Evolutionary conservation across 768 basidiomycete genomes (phyloP).

Genomic region (Mycena rosella): DNA sequence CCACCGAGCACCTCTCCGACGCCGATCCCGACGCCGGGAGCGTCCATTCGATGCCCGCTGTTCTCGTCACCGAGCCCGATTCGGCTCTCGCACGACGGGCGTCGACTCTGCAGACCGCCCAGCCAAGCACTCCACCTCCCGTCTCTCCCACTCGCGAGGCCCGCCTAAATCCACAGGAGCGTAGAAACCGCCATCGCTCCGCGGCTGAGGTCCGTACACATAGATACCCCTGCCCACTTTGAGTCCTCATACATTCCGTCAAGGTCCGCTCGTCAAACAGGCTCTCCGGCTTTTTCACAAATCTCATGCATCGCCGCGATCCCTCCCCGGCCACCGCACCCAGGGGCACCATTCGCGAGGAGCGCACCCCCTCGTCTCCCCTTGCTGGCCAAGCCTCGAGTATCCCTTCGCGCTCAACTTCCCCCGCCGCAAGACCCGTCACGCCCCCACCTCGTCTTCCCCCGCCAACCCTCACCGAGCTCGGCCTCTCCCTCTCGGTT

Average conservation of each 20-base stretch:
- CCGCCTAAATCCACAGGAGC: constrained; percentile 49
- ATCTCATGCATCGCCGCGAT: constrained; percentile 82
- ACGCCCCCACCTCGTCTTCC: constrained; percentile 83
- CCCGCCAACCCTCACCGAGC: constrained; percentile 77
- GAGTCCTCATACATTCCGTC: constrained; percentile 19
- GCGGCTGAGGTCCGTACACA: constrained; percentile 67
- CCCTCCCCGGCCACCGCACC: constrained; percentile 44
- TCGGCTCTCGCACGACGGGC: constrained; percentile 45
- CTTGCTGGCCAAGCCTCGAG: constrained; percentile 49
- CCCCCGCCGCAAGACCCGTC: constrained; percentile 65
- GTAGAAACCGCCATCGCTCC: constrained; percentile 62
- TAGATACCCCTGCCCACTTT: constrained; percentile 8
- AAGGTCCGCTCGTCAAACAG: constrained; percentile 77
- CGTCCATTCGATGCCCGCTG: constrained; percentile 69
- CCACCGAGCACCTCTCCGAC: constrained; percentile 58
- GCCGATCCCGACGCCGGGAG: constrained; percentile 54
- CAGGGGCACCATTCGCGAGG: constrained; percentile 52
- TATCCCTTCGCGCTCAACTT: constrained; percentile 63
- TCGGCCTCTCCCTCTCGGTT: constrained; percentile 79
- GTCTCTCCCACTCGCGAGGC: constrained; percentile 46
- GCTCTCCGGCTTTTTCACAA: constrained; percentile 88
- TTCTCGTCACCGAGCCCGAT: constrained; percentile 60
- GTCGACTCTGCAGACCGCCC: constrained; percentile 46
- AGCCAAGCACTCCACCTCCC: constrained; percentile 30
- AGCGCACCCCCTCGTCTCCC: constrained; percentile 37